Base-by-base conservation (phyloP, 768 basidiomycete genomes). In the Pleurotus platypus region DNA sequence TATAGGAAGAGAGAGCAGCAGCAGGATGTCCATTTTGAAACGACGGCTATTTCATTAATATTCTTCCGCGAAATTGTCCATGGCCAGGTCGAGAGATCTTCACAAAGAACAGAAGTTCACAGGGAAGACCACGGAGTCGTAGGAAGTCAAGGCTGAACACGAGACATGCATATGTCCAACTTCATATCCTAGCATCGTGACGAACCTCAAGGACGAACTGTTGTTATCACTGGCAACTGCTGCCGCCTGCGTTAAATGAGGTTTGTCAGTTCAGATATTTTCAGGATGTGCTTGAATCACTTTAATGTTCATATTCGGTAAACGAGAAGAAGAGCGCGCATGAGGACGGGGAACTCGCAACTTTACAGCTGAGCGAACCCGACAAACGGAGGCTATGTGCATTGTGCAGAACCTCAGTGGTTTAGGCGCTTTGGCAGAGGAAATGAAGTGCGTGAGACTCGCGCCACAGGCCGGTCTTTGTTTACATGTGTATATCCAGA, bases 41-140 rank as follows among this genome's bases (percentile, higher is more conserved):
- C 51, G 38, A 54, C 51, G 51, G 51, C 37, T 54, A 54, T 9
- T 54, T 54, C 51, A 54, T 54, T 54, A 39, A 39, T 40, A 20
- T 5, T 45, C 42, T 45, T 45, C 11, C 5, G 26, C 42, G 15
- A 39, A 42, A 18, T 16, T 50, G n/a, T 35, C 38, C 49, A 50
- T 16, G 15, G n/a, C 13, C 24, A 15, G 49, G 27, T 16, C 49
- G 30, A n/a, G 13, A 35, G 26, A 50, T 27, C 30, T 35, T 49
- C 30, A 50, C 16, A 22, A 27, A 27, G 35, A 27, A 35, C 18
- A 39, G 16, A 42, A 9, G 39, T 20, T 24, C 51, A 45, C 42
- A 45, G 51, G 26, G 51, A 54, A 40, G 30, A 11, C 8, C 30
- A 35, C 30, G 30, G 30, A 35, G 30, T 35, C 4, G 30, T 45